phyloP scores from a whole-genome alignment of 257 asterid species.

The Plantago major region DNA sequence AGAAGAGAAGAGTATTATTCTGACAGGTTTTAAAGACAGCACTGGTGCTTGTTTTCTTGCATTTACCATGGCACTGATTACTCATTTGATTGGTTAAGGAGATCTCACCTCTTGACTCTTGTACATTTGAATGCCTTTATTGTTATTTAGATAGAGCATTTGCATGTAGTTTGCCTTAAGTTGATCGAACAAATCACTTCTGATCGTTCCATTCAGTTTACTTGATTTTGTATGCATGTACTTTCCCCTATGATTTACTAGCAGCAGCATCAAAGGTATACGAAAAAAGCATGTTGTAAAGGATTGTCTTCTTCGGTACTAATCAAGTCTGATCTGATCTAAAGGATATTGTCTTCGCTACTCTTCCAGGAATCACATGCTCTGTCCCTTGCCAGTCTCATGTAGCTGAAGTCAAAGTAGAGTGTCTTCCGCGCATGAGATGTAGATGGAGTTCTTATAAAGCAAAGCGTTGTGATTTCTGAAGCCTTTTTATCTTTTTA shows the following conservation, averaged over 20 bases:
- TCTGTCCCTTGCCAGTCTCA: slow-evolving; percentile 32
- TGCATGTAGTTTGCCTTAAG: too few species aligned
- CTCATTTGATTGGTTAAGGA: too few species aligned
- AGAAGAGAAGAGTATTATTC: neutral
- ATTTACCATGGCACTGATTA: too few species aligned
- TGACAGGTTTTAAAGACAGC: neutral
- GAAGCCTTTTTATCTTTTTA: slow-evolving; percentile 5
- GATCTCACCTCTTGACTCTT: too few species aligned
- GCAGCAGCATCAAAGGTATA: neutral
- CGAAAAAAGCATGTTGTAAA: too few species aligned
- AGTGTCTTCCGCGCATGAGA: slow-evolving; percentile 35
- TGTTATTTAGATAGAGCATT: too few species aligned
- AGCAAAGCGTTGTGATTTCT: slow-evolving; percentile 32
- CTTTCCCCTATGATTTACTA: neutral
- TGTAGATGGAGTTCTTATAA: slow-evolving; percentile 24
- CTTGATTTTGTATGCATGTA: neutral
- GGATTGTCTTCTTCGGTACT: too few species aligned
- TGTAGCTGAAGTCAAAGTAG: slow-evolving; percentile 35
- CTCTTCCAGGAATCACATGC: slow-evolving; percentile 15
- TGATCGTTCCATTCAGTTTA: too few species aligned
- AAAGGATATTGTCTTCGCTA: slow-evolving; percentile 7
- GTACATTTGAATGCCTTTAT: too few species aligned
- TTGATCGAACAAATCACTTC: too few species aligned
- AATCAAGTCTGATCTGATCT: slow-evolving; percentile 3
- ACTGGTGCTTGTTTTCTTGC: neutral